These are phyloP conservation scores for Saturnispora dispora DNA, from an alignment of 805 yeast genomes.

Conservation along the genomic window DNA sequence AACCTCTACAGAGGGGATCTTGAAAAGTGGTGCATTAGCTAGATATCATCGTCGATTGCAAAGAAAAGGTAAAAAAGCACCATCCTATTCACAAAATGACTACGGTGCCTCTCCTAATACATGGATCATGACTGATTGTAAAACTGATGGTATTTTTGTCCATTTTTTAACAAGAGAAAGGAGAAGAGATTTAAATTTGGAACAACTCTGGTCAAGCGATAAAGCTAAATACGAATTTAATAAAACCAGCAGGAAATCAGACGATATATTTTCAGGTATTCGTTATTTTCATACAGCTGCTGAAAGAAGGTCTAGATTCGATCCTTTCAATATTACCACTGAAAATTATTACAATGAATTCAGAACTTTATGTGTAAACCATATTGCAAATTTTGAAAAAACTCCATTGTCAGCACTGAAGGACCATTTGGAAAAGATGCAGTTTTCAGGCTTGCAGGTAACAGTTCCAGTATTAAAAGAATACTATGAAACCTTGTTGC, in stretches of 20 bases:
- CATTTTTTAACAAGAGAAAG: constrained; percentile 69
- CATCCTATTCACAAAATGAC: constrained; percentile 44
- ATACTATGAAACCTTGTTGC: constrained; percentile 18
- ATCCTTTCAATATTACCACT: constrained; percentile 10
- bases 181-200: constrained; percentile 61
- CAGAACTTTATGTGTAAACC: constrained; percentile 13
- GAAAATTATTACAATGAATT: constrained; percentile 17
- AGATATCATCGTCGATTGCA: constrained; percentile 43
- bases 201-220: constrained; percentile 44
- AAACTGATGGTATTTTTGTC: constrained; percentile 51
- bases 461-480: constrained; percentile 16
- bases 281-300: constrained; percentile 35
- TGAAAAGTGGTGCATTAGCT: constrained; percentile 47
- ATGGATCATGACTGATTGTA: constrained; percentile 77
- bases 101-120: constrained; percentile 54
- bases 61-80: constrained; percentile 46
- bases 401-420: constrained; percentile 17
- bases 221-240: constrained; percentile 10
- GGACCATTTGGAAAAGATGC: constrained; percentile 22
- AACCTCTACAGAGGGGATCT: constrained; percentile 64
- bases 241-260: constrained; percentile 23
- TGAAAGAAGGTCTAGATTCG: constrained; percentile 1
- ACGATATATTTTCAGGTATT: constrained; percentile 39
- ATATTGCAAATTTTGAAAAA: constrained; percentile 14
- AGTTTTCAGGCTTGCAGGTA: constrained; percentile 22